Base-by-base conservation (phyloP, 345 rosid species). In the Eucalyptus leucophloia region DNA sequence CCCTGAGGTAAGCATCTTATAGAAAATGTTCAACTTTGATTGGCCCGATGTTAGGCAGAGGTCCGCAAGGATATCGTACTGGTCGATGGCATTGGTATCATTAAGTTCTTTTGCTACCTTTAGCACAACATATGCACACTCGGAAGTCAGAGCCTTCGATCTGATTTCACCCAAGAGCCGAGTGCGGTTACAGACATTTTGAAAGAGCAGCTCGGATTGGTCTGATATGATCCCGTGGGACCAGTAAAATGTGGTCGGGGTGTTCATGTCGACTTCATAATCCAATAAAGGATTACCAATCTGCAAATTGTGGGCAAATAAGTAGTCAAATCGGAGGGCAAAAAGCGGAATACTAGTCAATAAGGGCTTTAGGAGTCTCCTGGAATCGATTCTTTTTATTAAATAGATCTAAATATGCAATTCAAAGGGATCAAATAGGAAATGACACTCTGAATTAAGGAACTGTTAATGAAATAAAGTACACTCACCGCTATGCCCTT, bases 141-240 rank as follows among this genome's bases (percentile, higher is more conserved):
- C 88, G 16, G 34, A 13, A 30, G 88, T 86, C 42, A 86, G 45
- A 86, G 62, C 62, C 28, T 14, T 44, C 26, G 89, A 81, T 86
- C 92, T 90, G 87, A 49, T 30, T 49, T 34, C 51, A 88, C 44
- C 85, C 65, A 89, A 34, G 1, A 72, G 83, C 82, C 45, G 83
- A 37, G 94, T 90, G 86, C 30, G 87, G 89, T 92, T 92, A 65
- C 94, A 92, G 18, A 60, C 32, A 9, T 88, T 72, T 72, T 34
- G 16, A 44, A 72, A 19, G 83, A 72, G 45, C 6, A 72, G 45
- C 45, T 72, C 8, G 23, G 94, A 90, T 32, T 90, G 86, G 86
- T 94, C 94, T 17, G 95, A 94, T 69, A 94, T 92, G 72, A 94
- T 13, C 18, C 95, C 94, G 37, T 94, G 95, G 80, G 94, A 92